A percentile compares a stretch with the other conserved stretches of the same genome.
These are phyloP conservation scores for Sarocladium kiliense DNA, from an alignment of 2,329 filamentous ascomycete genomes.

Conservation along the genomic window DNA sequence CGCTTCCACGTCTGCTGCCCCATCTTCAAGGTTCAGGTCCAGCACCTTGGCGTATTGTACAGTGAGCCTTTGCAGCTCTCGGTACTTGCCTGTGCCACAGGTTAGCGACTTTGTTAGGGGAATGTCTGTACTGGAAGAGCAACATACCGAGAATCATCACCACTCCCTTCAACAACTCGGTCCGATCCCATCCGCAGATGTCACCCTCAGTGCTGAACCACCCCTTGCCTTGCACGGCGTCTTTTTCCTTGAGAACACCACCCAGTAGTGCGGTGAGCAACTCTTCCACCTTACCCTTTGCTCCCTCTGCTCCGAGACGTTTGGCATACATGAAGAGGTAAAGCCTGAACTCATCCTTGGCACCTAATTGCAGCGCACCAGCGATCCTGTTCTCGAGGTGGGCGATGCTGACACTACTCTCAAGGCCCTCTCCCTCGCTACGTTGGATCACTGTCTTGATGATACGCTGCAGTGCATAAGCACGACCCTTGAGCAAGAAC, in stretches of 20 bases:
- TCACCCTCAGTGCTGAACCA: conserved; percentile 65
- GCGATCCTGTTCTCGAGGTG: conserved; percentile 94
- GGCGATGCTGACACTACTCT: conserved; percentile 85
- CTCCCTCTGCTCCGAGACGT: conserved; percentile 82
- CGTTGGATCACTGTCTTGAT: conserved; percentile 84
- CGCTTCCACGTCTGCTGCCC: conserved; percentile 35
- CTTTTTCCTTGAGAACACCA: conserved; percentile 58
- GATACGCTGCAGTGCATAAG: conserved; percentile 84
- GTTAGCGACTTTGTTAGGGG: background rate
- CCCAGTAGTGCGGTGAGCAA: conserved; percentile 77
- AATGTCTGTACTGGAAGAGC: background rate
- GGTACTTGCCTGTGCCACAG: conserved; percentile 69
- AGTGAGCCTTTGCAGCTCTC: conserved; percentile 89
- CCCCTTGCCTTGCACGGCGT: conserved; percentile 47
- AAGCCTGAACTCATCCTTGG: conserved; percentile 86
- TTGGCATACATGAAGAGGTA: conserved; percentile 99
- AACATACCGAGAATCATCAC: conserved; percentile 84
- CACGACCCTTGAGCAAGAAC: conserved; percentile 83
- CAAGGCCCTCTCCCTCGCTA: conserved; percentile 88
- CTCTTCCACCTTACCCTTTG: conserved; percentile 87
- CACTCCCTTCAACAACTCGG: conserved; percentile 82
- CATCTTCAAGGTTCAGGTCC: conserved; percentile 51
- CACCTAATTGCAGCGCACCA: conserved; percentile 76
- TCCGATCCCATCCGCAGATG: conserved; percentile 86
- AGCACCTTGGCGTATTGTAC: conserved; percentile 88